Conservation (phyloP, 495 filamentous ascomycete genomes). For the Aspergillus coremiiformis region DNA sequence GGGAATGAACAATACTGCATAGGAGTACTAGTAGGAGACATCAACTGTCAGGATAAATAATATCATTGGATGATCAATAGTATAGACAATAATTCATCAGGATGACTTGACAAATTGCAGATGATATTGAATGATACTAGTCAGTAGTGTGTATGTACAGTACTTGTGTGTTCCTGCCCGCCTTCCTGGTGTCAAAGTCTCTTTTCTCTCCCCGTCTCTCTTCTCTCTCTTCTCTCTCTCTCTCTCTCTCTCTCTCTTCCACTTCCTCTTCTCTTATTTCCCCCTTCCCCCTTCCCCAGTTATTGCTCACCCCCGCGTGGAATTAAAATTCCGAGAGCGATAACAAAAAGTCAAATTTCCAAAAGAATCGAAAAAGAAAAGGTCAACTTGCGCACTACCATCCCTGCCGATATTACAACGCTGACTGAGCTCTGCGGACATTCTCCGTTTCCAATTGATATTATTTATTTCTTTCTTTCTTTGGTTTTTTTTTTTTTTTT, state of each 20-base stretch:
- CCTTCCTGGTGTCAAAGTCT: too few relatives aligned
- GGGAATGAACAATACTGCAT: too few relatives aligned
- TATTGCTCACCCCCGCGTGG: neutral
- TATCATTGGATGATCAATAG: too few relatives aligned
- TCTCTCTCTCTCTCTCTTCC: slow-evolving; percentile 9
- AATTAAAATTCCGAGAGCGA: neutral
- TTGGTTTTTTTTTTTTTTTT: neutral
- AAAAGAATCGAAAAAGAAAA: neutral
- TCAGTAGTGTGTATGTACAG: too few relatives aligned
- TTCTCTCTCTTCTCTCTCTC: slow-evolving; percentile 10
- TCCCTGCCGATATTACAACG: neutral
- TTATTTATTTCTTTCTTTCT: neutral
- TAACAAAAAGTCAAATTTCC: neutral
- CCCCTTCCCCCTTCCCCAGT: neutral
- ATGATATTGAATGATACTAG: too few relatives aligned
- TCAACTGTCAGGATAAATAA: too few relatives aligned
- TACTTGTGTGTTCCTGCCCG: too few relatives aligned
- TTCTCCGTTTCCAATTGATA: neutral
- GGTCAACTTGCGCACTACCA: neutral
- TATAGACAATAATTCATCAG: too few relatives aligned
- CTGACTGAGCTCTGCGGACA: neutral
- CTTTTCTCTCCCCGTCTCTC: neutral
- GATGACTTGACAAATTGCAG: too few relatives aligned
- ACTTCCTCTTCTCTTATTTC: neutral
- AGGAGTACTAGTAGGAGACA: too few relatives aligned